Percentiles rank a stretch among this genome's conserved stretches.
These are phyloP conservation scores for Hyphodiscus hymeniophilus DNA, from an alignment of 495 filamentous ascomycete species.

Conservation along the genomic window DNA sequence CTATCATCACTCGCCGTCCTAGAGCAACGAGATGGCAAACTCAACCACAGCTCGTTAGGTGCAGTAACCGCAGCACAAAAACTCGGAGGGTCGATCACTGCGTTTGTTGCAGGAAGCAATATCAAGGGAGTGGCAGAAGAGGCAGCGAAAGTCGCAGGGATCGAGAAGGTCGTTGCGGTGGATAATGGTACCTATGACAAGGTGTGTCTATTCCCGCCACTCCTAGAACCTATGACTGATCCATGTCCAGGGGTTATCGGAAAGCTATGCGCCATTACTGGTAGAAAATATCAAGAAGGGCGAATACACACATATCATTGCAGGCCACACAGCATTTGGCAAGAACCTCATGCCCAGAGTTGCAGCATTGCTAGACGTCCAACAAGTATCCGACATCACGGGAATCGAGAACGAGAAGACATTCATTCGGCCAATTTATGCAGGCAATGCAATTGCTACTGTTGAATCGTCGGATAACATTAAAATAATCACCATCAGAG, in stretches of 20 bases:
- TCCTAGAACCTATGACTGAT: slow-evolving; percentile 1
- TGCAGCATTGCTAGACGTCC: slow-evolving; percentile 85
- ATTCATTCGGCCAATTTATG: slow-evolving; percentile 95
- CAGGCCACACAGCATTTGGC: slow-evolving; percentile 90
- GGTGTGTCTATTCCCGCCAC: slow-evolving; percentile 26
- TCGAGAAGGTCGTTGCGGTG: slow-evolving; percentile 84
- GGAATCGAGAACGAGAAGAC: slow-evolving; percentile 83
- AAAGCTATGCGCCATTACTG: slow-evolving; percentile 90
- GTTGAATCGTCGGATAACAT: slow-evolving; percentile 80
- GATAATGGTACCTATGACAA: slow-evolving; percentile 90
- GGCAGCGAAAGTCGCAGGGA: slow-evolving; percentile 79
- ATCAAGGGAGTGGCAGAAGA: slow-evolving; percentile 75
- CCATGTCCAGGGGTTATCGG: slow-evolving; percentile 64
- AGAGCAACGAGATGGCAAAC: slow-evolving; percentile 86
- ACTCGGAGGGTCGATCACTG: slow-evolving; percentile 78
- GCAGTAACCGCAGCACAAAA: slow-evolving; percentile 82
- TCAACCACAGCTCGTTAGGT: slow-evolving; percentile 73
- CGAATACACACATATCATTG: slow-evolving; percentile 83
- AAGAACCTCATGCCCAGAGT: slow-evolving; percentile 94
- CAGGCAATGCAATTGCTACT: slow-evolving; percentile 95
- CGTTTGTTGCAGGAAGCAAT: slow-evolving; percentile 76
- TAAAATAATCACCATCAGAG: slow-evolving; percentile 87
- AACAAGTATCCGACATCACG: slow-evolving; percentile 90
- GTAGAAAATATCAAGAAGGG: slow-evolving; percentile 94
- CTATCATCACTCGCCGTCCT: slow-evolving; percentile 85